Percentiles rank a stretch among this genome's conserved stretches.
Evolutionary conservation across 2,329 filamentous ascomycete genomes (phyloP).

Genomic region (Trichoderma aggressivum): DNA sequence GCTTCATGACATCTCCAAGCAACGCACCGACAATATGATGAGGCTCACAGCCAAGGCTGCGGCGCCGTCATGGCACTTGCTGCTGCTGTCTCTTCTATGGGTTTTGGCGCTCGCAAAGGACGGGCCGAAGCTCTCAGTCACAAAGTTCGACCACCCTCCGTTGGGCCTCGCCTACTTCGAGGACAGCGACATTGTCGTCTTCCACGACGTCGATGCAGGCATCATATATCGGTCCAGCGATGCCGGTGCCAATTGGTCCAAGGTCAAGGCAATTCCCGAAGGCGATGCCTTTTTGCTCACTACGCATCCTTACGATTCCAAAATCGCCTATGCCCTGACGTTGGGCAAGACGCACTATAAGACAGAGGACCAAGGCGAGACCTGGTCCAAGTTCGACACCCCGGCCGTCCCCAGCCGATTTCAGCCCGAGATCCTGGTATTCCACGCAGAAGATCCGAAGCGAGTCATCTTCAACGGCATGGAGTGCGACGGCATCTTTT

Average conservation of each 20-base stretch:
- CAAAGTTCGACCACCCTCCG: constrained; percentile 64
- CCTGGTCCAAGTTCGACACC: constrained; percentile 72
- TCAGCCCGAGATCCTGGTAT: constrained; percentile 56
- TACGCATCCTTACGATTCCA: constrained; percentile 74
- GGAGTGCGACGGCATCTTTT: constrained; percentile 62
- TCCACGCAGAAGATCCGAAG: constrained; percentile 79
- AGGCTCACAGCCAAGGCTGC: constrained; percentile 49
- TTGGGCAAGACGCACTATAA: constrained; percentile 69
- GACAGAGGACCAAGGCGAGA: constrained; percentile 77
- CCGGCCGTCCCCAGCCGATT: constrained; percentile 55
- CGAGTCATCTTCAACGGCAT: constrained; percentile 82
- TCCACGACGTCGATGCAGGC: constrained; percentile 62
- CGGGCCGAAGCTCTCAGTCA: constrained; percentile 63
- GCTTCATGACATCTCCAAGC: constrained; percentile 43
- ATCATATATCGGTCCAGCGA: constrained; percentile 75
- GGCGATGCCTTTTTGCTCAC: constrained; percentile 61
- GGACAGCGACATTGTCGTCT: constrained; percentile 76
- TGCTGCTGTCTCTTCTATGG: constrained; percentile 49
- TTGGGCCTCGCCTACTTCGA: constrained; percentile 82
- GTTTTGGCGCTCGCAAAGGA: constrained; percentile 52
- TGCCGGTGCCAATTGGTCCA: constrained; percentile 74
- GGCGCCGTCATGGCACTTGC: constrained; percentile 45
- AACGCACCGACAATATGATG: constrained; percentile 46
- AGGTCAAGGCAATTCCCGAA: constrained; percentile 61
- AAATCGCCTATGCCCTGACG: constrained; percentile 78